Conservation (phyloP, 1,139 yeast genomes). For the Debaryomyces nepalensis region DNA sequence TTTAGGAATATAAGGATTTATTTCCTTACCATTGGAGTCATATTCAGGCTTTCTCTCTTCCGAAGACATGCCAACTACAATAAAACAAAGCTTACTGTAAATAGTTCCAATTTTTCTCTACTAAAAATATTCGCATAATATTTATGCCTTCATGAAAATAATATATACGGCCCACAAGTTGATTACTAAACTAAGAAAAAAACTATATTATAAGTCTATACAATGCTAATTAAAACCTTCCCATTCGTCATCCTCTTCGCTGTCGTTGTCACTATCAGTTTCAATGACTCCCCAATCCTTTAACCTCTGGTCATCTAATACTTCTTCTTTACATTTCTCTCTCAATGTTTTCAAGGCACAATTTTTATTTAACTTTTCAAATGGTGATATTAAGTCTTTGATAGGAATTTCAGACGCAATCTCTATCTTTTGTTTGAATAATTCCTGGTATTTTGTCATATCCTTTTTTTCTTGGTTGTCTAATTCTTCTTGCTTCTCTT, state of each 20-base stretch:
- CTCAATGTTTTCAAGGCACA: constrained; percentile 68
- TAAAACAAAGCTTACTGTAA: too few species aligned
- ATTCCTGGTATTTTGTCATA: constrained; percentile 32
- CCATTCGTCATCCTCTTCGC: constrained; percentile 31
- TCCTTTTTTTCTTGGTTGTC: constrained; percentile 35
- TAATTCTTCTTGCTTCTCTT: constrained; percentile 46
- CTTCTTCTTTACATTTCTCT: constrained; percentile 65
- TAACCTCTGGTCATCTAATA: constrained; percentile 67
- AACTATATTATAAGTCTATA: constrained; percentile 10
- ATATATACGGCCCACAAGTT: too few species aligned
- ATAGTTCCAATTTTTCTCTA: too few species aligned
- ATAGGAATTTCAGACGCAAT: constrained; percentile 58
- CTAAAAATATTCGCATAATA: too few species aligned
- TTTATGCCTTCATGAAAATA: too few species aligned
- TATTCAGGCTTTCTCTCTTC: constrained; percentile 6
- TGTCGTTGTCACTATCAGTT: constrained; percentile 27
- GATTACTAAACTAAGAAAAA: neutral
- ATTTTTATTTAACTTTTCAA: constrained; percentile 52
- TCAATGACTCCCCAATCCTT: constrained; percentile 64
- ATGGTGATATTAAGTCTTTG: constrained; percentile 57
- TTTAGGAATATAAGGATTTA: constrained; percentile 34
- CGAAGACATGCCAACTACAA: constrained; percentile 9
- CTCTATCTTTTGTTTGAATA: constrained; percentile 29
- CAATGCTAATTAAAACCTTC: constrained; percentile 28
- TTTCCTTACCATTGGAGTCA: constrained; percentile 15